Percentiles rank a stretch among this genome's conserved stretches.
These are phyloP conservation scores for Biscogniauxia sp. DNA, from an alignment of 2,329 filamentous ascomycete species.

Conservation along the genomic window DNA sequence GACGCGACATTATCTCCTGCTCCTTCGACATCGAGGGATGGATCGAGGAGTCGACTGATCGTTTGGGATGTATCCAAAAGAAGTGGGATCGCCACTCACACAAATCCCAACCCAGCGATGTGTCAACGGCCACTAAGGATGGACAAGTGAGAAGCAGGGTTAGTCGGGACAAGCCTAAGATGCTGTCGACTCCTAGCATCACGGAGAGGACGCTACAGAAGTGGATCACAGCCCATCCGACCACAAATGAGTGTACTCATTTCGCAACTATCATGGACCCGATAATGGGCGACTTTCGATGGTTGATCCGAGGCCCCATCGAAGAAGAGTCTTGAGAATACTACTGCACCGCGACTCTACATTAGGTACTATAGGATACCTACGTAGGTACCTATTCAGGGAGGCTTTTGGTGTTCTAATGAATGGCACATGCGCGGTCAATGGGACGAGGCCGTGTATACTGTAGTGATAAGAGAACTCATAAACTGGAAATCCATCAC, in stretches of 20 bases:
- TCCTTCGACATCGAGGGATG: slow-evolving; percentile 24
- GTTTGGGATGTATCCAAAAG: slow-evolving; percentile 35
- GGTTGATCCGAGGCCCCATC: slow-evolving; percentile 30
- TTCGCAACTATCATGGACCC: slow-evolving; percentile 59
- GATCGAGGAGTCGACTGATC: slow-evolving; percentile 32
- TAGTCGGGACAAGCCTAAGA: slow-evolving; percentile 1
- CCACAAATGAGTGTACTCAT: slow-evolving; percentile 57
- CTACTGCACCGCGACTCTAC: neutral
- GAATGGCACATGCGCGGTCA: neutral
- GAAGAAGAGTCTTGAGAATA: neutral
- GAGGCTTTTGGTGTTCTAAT: neutral
- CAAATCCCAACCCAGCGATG: slow-evolving; percentile 16
- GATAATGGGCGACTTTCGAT: slow-evolving; percentile 43
- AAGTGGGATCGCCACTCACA: slow-evolving; percentile 35
- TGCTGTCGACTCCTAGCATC: slow-evolving; percentile 26
- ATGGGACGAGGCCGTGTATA: no score
- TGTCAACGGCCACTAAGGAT: neutral
- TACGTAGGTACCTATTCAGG: neutral
- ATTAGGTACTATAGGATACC: neutral
- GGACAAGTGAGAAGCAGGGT: slow-evolving; percentile 10
- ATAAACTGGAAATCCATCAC: neutral
- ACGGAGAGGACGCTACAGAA: slow-evolving; percentile 35
- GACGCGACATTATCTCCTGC: slow-evolving; percentile 8
- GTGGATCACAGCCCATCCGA: slow-evolving; percentile 52
- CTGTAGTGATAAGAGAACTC: neutral